Conservation (phyloP, 371 early-diverging fungal genomes). For the Cokeromyces recurvatus region DNA sequence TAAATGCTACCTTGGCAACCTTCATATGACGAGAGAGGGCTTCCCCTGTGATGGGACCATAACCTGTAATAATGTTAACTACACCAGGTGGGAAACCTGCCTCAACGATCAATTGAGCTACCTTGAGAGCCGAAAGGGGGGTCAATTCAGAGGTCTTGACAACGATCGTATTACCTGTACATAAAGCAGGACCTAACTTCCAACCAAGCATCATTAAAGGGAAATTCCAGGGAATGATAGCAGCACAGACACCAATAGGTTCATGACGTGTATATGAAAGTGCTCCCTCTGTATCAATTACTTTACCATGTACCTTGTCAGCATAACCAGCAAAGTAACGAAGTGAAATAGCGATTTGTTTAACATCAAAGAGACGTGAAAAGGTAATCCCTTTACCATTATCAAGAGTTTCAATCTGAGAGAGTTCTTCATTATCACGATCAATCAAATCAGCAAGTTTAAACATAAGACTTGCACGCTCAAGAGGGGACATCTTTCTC, state of each 20-base stretch:
- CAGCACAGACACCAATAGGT: constrained; percentile 78
- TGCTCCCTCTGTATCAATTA: constrained; percentile 39
- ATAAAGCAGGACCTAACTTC: constrained; percentile 88
- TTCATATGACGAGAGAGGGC: constrained; percentile 37
- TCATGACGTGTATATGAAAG: constrained; percentile 69
- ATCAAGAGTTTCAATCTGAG: constrained; percentile 43
- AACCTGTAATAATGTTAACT: constrained; percentile 64
- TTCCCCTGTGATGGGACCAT: constrained; percentile 39
- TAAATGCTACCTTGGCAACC: constrained; percentile 59
- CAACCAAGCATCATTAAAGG: constrained; percentile 74
- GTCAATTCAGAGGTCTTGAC: constrained; percentile 86
- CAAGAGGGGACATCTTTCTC: constrained; percentile 21
- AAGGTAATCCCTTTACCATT: constrained; percentile 47
- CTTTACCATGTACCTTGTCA: constrained; percentile 68
- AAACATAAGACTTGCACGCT: constrained; percentile 40
- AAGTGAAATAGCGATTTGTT: constrained; percentile 46
- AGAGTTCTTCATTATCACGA: constrained; percentile 33
- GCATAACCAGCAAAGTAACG: constrained; percentile 82
- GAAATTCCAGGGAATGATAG: constrained; percentile 84
- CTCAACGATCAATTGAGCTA: constrained; percentile 45
- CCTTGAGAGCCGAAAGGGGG: constrained; percentile 45
- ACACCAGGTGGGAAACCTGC: constrained; percentile 63
- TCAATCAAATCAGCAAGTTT: constrained; percentile 47
- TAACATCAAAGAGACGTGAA: constrained; percentile 51
- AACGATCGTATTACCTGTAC: constrained; percentile 79